Base-by-base conservation (phyloP, 2,329 filamentous ascomycete species). In the Diaporthe humulicola region DNA sequence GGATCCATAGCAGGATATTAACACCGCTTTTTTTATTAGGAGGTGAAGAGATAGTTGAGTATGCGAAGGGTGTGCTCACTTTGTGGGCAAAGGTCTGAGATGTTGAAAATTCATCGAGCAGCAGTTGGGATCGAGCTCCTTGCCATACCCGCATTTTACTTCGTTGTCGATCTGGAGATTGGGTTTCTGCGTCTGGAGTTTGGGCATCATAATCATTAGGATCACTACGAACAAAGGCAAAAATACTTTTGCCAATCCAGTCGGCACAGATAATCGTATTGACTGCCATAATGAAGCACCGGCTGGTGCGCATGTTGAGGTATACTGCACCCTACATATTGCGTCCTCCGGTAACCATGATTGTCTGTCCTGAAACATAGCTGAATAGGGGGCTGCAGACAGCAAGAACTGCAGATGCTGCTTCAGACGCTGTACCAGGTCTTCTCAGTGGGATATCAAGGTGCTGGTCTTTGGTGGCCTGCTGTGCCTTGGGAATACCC, bases 311-410 rank as follows among this genome's bases (percentile, higher is more conserved):
- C 25, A 50, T 36, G 60, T 33, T 2, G 5, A 22, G 25, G 28
- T 25, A 28, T 6, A 17, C 17, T 52, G 28, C 30, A 17, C n/a
- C 8, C 71, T 82, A 91, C 86, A 91, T 91, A 77, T 91, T 90
- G 74, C 90, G 87, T 3, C 95, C 95, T 19, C 95, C 95, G 7
- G 94, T 97, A 70, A 97, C 94, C 86, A 92, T 94, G 78, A 98
- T 93, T 0, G 94, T 96, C 89, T 98, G 95, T 0, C 95, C 95
- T 76, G 90, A 93, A 5, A 98, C 94, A 85, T 98, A 98, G 54
- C 92, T 92, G 80, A 97, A 95, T 80, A 96, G 83, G 38, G 95
- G 95, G 81, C 94, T 96, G 3, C 92, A 94, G 38, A 97, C 92
- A 9, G 93, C 95, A 81, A 98, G 81, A 70, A 98, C 91, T 50